Conservation (phyloP, 2,329 filamentous ascomycete species). For the Verticillium nonalfalfae region DNA sequence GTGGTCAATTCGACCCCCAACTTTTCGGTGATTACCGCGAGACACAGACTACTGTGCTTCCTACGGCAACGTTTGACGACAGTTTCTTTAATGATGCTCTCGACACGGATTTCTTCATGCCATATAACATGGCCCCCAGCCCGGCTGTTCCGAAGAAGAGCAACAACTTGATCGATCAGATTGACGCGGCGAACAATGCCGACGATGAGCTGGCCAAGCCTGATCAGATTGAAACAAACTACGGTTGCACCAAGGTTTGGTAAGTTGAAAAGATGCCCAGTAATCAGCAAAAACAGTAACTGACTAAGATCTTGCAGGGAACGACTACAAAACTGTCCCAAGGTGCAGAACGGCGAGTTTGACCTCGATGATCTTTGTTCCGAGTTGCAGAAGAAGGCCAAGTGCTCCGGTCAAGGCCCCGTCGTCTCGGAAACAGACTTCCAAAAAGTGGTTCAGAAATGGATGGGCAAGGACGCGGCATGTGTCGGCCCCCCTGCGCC, state of each 20-base stretch:
- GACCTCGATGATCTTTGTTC: conserved; percentile 91
- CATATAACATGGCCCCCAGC: conserved; percentile 62
- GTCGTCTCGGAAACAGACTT: conserved; percentile 88
- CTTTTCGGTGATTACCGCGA: conserved; percentile 92
- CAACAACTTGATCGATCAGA: conserved; percentile 69
- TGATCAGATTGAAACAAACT: conserved; percentile 36
- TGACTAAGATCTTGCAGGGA: conserved; percentile 60
- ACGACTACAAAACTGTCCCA: conserved; percentile 78
- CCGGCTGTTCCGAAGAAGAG: conserved; percentile 45
- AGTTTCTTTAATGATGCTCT: conserved; percentile 69
- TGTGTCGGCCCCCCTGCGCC: not conserved
- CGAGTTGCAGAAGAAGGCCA: conserved; percentile 90
- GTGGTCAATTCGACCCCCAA: conserved; percentile 82
- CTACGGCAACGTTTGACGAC: conserved; percentile 64
- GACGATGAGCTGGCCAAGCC: conserved; percentile 56
- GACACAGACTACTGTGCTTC: conserved; percentile 73
- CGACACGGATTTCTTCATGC: conserved; percentile 72
- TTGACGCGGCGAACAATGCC: conserved; percentile 67
- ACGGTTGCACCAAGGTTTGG: conserved; percentile 92
- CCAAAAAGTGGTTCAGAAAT: conserved; percentile 66
- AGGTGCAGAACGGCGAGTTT: conserved; percentile 84
- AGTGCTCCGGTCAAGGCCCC: conserved; percentile 85
- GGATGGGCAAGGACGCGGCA: conserved; percentile 40
- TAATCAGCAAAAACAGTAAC: conserved; percentile 12
- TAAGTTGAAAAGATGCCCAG: conserved; percentile 38